These are phyloP conservation scores for Ceratobasidium papillatum DNA, from an alignment of 1,284 basidiomycete genomes.

Conservation along the genomic window DNA sequence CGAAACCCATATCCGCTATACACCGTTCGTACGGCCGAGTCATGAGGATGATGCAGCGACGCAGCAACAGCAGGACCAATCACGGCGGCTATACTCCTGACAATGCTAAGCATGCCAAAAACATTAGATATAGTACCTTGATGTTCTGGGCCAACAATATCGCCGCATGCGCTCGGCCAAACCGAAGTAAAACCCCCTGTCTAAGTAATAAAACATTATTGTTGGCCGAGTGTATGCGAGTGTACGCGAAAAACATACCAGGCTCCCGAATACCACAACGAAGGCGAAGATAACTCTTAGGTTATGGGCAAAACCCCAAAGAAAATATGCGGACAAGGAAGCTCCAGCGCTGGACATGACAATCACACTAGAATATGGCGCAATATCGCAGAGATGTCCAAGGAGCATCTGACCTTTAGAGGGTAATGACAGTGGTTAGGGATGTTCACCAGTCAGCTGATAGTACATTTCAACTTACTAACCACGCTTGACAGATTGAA, in stretches of 20 bases:
- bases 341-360: conserved; percentile 19
- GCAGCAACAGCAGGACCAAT: conserved; percentile 14
- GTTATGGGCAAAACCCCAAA: conserved; percentile 40
- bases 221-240: background rate
- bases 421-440: too few species aligned
- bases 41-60: background rate
- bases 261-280: conserved; percentile 32
- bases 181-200: conserved; percentile 36
- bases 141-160: conserved; percentile 28
- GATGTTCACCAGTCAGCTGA: too few species aligned
- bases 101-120: conserved; percentile 14
- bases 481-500: conserved; percentile 39
- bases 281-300: conserved; percentile 35
- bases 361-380: conserved; percentile 32
- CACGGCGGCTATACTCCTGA: conserved; percentile 15
- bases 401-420: conserved; percentile 40
- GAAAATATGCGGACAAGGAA: conserved; percentile 28
- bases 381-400: conserved; percentile 40
- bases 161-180: conserved; percentile 19
- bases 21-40: background rate
- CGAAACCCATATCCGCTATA: conserved; percentile 37
- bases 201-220: background rate
- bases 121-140: conserved; percentile 1
- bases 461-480: conserved; percentile 1
- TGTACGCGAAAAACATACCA: background rate